Percentiles rank a stretch among this genome's conserved stretches.
Conservation (phyloP, 257 asterid species). For the Rubia yunnanensis region DNA sequence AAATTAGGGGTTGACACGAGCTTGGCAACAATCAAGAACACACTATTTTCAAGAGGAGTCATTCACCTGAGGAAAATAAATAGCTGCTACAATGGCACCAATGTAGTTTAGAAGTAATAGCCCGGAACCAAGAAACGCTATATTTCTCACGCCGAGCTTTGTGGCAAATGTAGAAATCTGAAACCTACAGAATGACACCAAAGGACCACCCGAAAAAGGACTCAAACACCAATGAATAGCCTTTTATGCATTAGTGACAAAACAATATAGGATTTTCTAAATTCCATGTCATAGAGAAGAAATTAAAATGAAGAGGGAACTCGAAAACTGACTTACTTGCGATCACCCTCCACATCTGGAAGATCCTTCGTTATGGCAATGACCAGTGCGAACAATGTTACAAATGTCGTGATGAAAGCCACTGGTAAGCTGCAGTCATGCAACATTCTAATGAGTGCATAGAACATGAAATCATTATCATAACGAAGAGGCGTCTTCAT, state of each 20-base stretch:
- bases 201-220: conserved; percentile 5
- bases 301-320: not conserved
- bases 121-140: conserved; percentile 82
- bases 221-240: not conserved
- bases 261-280: not conserved
- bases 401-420: conserved; percentile 95
- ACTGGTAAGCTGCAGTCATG: conserved; percentile 75
- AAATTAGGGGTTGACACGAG: not conserved
- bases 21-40: not conserved
- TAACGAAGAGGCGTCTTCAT: not conserved
- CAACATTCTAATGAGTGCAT: not conserved
- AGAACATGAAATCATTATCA: not conserved
- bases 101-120: conserved; percentile 74
- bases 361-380: conserved; percentile 99
- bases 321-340: conserved; percentile 61
- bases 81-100: conserved; percentile 68
- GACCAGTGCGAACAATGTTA: conserved; percentile 85
- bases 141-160: conserved; percentile 93
- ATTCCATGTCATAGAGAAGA: not conserved
- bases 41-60: conserved; percentile 1
- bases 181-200: conserved; percentile 44
- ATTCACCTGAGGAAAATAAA: conserved; percentile 82
- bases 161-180: conserved; percentile 93
- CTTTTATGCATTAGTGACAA: not conserved
- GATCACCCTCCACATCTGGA: conserved; percentile 98